Evolutionary conservation across 2,329 filamentous ascomycete genomes (phyloP).

Genomic region (Pseudocercospora crystallina): DNA sequence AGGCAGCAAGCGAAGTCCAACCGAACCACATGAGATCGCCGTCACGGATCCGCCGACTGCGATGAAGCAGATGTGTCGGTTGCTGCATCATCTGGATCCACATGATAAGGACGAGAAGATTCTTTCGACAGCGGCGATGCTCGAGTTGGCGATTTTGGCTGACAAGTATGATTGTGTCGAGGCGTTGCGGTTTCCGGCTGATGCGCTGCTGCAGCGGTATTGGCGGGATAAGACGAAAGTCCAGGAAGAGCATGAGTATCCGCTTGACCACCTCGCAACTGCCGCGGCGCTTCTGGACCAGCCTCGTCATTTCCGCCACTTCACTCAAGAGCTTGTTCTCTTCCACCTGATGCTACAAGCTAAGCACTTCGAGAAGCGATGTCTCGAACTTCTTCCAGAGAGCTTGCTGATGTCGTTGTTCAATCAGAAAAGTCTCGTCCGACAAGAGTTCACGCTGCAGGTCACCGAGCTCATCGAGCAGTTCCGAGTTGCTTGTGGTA

Average conservation of each 20-base stretch:
- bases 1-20: not conserved
- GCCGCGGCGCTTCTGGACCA: conserved; percentile 17
- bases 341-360: not conserved
- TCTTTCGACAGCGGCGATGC: not conserved
- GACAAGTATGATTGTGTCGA: conserved; percentile 21
- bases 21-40: conserved; percentile 10
- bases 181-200: not conserved
- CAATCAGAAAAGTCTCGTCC: not conserved
- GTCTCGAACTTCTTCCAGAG: conserved; percentile 7
- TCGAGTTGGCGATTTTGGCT: conserved; percentile 15
- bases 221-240: not conserved
- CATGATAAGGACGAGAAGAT: not conserved
- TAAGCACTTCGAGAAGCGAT: not conserved
- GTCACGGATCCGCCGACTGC: conserved; percentile 10
- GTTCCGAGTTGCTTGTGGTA: not conserved
- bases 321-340: conserved; percentile 12
- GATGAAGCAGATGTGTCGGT: conserved; percentile 8
- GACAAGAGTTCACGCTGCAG: not conserved
- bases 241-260: not conserved
- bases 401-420: not conserved
- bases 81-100: conserved; percentile 13
- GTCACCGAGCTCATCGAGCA: not conserved
- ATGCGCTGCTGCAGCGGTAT: not conserved
- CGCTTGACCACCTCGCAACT: not conserved
- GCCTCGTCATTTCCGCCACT: conserved; percentile 6